Conservation (phyloP, 164 flowering plant species). For the Tinospora cordifolia region DNA sequence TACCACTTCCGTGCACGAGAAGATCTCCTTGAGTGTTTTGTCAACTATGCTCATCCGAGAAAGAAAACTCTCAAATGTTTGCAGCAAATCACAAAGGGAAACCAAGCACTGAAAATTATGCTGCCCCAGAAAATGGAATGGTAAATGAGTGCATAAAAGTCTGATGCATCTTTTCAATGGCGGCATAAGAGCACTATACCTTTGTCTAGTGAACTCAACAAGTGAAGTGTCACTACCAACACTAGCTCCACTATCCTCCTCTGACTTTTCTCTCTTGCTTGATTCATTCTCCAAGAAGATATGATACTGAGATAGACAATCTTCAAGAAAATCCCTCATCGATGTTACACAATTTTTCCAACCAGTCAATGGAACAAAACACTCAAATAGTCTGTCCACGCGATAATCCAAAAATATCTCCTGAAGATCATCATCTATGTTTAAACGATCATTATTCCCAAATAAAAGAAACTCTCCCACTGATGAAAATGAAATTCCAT, state of each 20-base stretch:
- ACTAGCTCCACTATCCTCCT: background rate
- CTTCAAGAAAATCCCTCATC: slow-evolving; percentile 41
- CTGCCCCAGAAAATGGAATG: slow-evolving; percentile 20
- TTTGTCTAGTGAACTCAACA: slow-evolving; percentile 31
- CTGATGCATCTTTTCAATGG: slow-evolving; percentile 31
- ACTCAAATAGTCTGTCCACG: slow-evolving; percentile 34
- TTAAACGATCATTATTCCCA: slow-evolving; percentile 48
- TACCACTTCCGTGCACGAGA: slow-evolving; percentile 15
- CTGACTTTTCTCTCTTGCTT: slow-evolving; percentile 5
- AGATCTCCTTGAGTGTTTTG: slow-evolving; percentile 31
- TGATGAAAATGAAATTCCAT: slow-evolving; percentile 14
- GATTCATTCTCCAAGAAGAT: slow-evolving; percentile 29
- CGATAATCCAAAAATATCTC: slow-evolving; percentile 58
- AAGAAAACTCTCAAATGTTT: slow-evolving; percentile 26
- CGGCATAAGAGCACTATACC: slow-evolving; percentile 14
- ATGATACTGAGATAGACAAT: slow-evolving; percentile 32
- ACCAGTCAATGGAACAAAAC: slow-evolving; percentile 37
- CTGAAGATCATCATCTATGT: slow-evolving; percentile 31
- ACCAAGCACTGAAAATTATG: slow-evolving; percentile 21
- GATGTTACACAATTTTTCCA: slow-evolving; percentile 35
- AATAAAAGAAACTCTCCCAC: slow-evolving; percentile 59
- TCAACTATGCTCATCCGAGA: slow-evolving; percentile 20
- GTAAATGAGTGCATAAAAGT: slow-evolving; percentile 38
- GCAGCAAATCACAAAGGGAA: slow-evolving; percentile 22
- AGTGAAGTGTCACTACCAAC: slow-evolving; percentile 22